Conservation (phyloP, 371 early-diverging fungal species). For the Zychaea mexicana region DNA sequence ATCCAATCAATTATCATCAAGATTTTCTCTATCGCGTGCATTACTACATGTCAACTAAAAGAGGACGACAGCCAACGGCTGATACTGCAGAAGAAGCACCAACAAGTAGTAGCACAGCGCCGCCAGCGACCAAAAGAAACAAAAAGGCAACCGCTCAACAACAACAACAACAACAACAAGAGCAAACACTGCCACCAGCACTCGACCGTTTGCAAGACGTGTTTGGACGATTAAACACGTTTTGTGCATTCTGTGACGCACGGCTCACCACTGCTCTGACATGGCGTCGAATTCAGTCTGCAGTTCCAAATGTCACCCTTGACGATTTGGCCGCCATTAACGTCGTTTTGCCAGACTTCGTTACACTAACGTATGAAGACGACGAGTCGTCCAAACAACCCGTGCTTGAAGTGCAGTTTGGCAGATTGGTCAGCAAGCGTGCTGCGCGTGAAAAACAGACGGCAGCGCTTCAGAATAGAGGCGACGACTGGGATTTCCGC, state of each 20-base stretch:
- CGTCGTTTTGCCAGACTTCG: conserved; percentile 34
- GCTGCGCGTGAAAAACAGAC: conserved; percentile 19
- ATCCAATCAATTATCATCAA: too few species aligned
- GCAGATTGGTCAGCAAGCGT: conserved; percentile 22
- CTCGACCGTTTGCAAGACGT: conserved; percentile 8
- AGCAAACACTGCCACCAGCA: not conserved
- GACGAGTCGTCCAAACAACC: not conserved
- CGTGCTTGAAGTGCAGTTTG: conserved; percentile 23
- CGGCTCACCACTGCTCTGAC: conserved; percentile 30
- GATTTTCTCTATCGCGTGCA: too few species aligned
- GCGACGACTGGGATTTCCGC: conserved; percentile 18
- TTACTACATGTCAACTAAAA: not conserved
- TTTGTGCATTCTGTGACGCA: conserved; percentile 47
- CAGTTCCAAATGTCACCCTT: conserved; percentile 21
- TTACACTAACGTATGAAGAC: conserved; percentile 19
- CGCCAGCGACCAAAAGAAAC: not conserved
- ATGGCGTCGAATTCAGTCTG: conserved; percentile 24
- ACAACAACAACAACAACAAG: not conserved
- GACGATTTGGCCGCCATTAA: conserved; percentile 42
- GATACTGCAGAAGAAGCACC: too few species aligned
- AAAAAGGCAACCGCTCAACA: not conserved
- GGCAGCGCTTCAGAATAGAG: conserved; percentile 15
- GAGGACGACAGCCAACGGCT: too few species aligned
- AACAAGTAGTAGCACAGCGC: too few species aligned
- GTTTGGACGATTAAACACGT: conserved; percentile 30